Evolutionary conservation across 148 eudicot genomes (phyloP), one percentile per base, ranked within the genome.

Genomic region (Nyssa sinensis): DNA sequence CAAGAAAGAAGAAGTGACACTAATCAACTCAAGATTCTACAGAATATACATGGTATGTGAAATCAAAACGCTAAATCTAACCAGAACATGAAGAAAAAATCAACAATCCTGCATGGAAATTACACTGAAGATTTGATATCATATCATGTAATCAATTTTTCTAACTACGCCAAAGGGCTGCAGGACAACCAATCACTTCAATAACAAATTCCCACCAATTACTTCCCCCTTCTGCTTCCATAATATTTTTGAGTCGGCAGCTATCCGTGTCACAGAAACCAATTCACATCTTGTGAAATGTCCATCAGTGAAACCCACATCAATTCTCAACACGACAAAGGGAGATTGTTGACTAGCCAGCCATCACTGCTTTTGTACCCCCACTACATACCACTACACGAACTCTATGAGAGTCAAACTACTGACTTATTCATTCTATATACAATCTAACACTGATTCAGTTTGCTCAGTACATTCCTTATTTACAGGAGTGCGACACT

Each of bases 11-110:
- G 80, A n/a, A 32, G 69, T 47, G 62, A 35, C 41, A 63, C 64
- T 55, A 57, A 62, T 65, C 77, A 71, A 78, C 75, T 82, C 72
- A 81, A 82, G 77, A 76, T 67, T 77, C 83, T 83, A 83, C 72
- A 58, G 67, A 76, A 83, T 82, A 69, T 77, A 81, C 87, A 84
- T 11, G 51, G 66, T 77, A 78, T 74, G 80, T 53, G 75, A 75
- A 51, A 57, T 57, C 80, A 74, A 33, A 66, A 62, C 47, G 70
- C 83, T 76, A 66, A 53, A 62, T 69, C 75, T 71, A 81, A 70
- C 44, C n/a, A 16, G 25, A 77, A 76, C 74, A 60, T 39, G 70
- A 62, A 37, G 25, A 19, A 78, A 84, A 87, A 78, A 73, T 70
- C 67, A 69, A 73, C 57, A 47, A 64, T 71, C 78, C 77, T 33